A percentile compares a stretch with the other conserved stretches of the same genome.
These are phyloP conservation scores for Xylaria sp. DNA, from an alignment of 2,329 filamentous ascomycete species.

Conservation along the genomic window DNA sequence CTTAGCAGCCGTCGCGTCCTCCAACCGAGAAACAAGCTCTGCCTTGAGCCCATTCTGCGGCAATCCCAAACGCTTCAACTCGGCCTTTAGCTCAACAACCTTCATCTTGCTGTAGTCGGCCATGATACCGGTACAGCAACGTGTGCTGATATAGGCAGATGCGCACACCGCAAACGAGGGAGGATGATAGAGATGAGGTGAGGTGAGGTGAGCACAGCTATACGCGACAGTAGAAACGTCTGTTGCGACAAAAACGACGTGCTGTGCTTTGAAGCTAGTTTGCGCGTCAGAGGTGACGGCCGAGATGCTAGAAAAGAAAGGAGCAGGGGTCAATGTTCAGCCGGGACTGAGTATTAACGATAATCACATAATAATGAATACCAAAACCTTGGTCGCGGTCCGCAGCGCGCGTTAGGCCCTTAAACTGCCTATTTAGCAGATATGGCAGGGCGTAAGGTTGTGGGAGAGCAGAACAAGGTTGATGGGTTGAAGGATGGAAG, in stretches of 20 bases:
- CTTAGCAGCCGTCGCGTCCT: constrained; percentile 52
- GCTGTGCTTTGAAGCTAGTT: not conserved
- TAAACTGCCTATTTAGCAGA: constrained; percentile 5
- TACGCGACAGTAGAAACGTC: constrained; percentile 9
- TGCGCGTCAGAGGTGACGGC: not conserved
- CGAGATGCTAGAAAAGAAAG: not conserved
- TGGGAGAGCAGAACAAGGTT: not conserved
- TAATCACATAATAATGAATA: constrained; percentile 9
- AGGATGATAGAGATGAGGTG: not conserved
- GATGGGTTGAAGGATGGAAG: not conserved
- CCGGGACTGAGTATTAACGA: constrained; percentile 4
- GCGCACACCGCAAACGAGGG: constrained; percentile 37
- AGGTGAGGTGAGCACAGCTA: not conserved
- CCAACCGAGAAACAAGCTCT: constrained; percentile 74
- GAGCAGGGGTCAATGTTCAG: constrained; percentile 19
- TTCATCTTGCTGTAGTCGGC: constrained; percentile 70
- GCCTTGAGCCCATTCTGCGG: constrained; percentile 75
- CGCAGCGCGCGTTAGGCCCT: constrained; percentile 5
- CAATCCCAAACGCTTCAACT: constrained; percentile 78
- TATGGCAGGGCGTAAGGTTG: not conserved
- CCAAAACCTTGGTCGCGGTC: not conserved
- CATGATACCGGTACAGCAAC: constrained; percentile 52
- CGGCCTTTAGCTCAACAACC: constrained; percentile 78
- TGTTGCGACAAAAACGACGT: not conserved
- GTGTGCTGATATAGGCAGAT: constrained; percentile 26